phyloP scores from a whole-genome alignment of 2,329 filamentous ascomycete species.

The Exophiala spinifera region DNA sequence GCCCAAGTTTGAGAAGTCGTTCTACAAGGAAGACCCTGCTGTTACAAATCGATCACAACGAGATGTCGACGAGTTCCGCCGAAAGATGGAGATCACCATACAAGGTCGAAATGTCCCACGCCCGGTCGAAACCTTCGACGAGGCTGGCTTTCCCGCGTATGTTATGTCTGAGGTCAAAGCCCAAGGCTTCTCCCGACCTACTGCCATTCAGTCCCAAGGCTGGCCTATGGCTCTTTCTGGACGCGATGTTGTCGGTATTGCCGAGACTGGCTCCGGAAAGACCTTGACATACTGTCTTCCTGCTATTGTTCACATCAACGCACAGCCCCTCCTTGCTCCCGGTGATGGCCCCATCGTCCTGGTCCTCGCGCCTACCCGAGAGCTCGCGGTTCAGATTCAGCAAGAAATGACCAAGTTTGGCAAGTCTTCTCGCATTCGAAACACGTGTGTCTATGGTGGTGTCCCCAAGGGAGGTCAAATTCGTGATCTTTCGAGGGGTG shows the following conservation, averaged over 20 bases:
- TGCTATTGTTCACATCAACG: conserved; percentile 98
- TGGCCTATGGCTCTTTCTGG: conserved; percentile 99
- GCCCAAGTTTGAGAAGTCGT: conserved; percentile 98
- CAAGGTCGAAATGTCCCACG: conserved; percentile 79
- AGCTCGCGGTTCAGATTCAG: conserved; percentile 97
- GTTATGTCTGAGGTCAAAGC: conserved; percentile 99
- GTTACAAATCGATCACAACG: conserved; percentile 70
- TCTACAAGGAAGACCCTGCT: conserved; percentile 91
- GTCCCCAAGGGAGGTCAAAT: conserved; percentile 98
- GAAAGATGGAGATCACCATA: conserved; percentile 78
- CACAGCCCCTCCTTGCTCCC: conserved; percentile 89
- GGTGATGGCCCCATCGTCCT: conserved; percentile 96
- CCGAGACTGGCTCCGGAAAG: conserved; percentile 98
- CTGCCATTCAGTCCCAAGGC: conserved; percentile 94
- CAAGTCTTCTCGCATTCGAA: conserved; percentile 94
- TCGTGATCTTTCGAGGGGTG: conserved; percentile 86
- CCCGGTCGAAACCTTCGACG: conserved; percentile 94
- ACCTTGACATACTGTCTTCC: conserved; percentile 97
- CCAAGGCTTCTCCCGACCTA: conserved; percentile 90
- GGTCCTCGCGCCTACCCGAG: conserved; percentile 92
- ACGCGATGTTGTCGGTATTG: conserved; percentile 97
- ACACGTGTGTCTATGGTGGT: conserved; percentile 98
- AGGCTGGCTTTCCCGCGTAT: conserved; percentile 94
- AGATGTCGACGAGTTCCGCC: conserved; percentile 86
- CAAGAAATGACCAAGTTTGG: conserved; percentile 98